These are phyloP conservation scores for Leucosporidium scottii DNA, from an alignment of 768 basidiomycete species.

Conservation along the genomic window DNA sequence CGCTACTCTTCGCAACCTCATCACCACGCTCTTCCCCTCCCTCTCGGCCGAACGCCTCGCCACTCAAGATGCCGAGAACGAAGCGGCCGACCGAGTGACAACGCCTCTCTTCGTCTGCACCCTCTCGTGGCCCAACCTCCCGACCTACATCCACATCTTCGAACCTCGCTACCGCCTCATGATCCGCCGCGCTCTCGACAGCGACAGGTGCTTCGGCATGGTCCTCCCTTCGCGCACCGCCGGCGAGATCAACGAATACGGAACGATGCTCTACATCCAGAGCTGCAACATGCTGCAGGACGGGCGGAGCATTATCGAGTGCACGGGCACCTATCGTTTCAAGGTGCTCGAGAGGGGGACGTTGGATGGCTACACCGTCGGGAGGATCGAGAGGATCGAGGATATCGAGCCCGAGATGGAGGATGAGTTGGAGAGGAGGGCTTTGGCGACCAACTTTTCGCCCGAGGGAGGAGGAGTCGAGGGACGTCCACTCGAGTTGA, in stretches of 20 bases:
- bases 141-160: slow-evolving; percentile 82
- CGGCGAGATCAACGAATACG: slow-evolving; percentile 61
- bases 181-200: slow-evolving; percentile 89
- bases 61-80: slow-evolving; percentile 63
- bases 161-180: slow-evolving; percentile 92
- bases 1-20: slow-evolving; percentile 46
- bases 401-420: slow-evolving; percentile 47
- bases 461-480: neutral
- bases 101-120: slow-evolving; percentile 88
- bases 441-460: slow-evolving; percentile 24
- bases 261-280: slow-evolving; percentile 86
- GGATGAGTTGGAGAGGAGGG: slow-evolving; percentile 41
- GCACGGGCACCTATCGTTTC: slow-evolving; percentile 67
- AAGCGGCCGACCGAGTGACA: slow-evolving; percentile 48
- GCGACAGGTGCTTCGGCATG: slow-evolving; percentile 82
- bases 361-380: slow-evolving; percentile 72
- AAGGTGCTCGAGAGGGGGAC: slow-evolving; percentile 73
- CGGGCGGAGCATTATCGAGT: slow-evolving; percentile 78
- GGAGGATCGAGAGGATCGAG: slow-evolving; percentile 41
- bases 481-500: slow-evolving; percentile 32
- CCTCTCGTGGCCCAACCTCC: slow-evolving; percentile 83
- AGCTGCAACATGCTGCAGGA: slow-evolving; percentile 80
- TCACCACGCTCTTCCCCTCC: slow-evolving; percentile 58
- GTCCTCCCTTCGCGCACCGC: slow-evolving; percentile 58
- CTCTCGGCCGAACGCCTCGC: slow-evolving; percentile 59